Evolutionary conservation across 2,329 filamentous ascomycete genomes (phyloP), one percentile per base, ranked within the genome.

Genomic region (Helicocarpus griseus): DNA sequence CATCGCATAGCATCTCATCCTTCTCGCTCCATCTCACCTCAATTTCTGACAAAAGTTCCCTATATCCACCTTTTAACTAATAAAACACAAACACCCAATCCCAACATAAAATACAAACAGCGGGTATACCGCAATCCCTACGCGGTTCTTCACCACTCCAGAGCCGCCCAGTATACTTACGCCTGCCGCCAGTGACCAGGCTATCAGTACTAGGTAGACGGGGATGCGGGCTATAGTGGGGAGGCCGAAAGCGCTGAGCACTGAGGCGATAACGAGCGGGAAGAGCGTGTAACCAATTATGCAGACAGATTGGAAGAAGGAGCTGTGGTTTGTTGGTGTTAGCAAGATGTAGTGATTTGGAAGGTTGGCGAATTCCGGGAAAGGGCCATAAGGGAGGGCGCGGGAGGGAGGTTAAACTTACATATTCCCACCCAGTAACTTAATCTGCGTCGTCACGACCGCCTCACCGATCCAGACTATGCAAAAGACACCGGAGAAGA

Each of bases 231-330:
- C 81, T 57, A 97, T 86, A 60, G 82, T 85, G 39, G 83, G 85
- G 6, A 97, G 77, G 48, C 81, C 78, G 29, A 98, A 65, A 0
- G 91, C 91, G 51, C 89, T 95, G 57, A 98, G 81, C 48, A 96
- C 74, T 1, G 91, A 83, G 6, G 94, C 94, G 59, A 98, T 87
- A 61, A 97, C 93, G 49, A 98, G 81, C 1, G 93, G 93, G 73
- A 98, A 98, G 51, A 98, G 81, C 1, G 93, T 98, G 71, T 98
- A 98, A 43, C 93, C 93, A 66, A 98, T 98, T 62, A 98, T 94
- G 69, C 90, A 97, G 59, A 98, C 81, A 53, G 89, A 95, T 70
- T 98, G 93, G 64, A 95, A 93, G 69, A 98, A 98, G 17, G 93
- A 96, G 63, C 91, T 97, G 65, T 48, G 17, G 29, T 55, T 36